Evolutionary conservation across 345 rosid genomes (phyloP).

Genomic region (Gossypium australe): DNA sequence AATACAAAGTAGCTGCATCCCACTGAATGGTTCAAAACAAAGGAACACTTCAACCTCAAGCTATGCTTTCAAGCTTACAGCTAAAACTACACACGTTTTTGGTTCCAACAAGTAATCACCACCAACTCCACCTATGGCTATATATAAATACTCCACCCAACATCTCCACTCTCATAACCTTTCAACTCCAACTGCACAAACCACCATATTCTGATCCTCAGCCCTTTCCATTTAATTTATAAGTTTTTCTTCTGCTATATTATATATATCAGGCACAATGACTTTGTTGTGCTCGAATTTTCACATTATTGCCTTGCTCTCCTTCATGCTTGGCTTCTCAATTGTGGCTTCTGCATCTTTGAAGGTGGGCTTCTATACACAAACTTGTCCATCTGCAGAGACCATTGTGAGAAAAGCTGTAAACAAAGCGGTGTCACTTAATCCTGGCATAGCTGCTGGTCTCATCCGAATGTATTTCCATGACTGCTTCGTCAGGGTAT

Average conservation of each 20-base stretch:
- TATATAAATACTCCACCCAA: background rate
- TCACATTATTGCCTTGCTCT: background rate
- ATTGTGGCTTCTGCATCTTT: constrained; percentile 7
- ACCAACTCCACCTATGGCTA: background rate
- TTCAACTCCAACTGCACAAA: too few relatives aligned
- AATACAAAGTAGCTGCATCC: background rate
- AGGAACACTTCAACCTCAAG: constrained; percentile 5
- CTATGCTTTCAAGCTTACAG: constrained; percentile 3
- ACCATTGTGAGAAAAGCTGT: constrained; percentile 22
- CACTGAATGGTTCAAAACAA: background rate
- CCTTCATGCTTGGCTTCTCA: background rate
- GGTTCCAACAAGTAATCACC: background rate
- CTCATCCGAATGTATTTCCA: constrained; percentile 38
- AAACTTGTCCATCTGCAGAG: constrained; percentile 23
- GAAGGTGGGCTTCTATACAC: constrained; percentile 22
- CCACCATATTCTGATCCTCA: background rate
- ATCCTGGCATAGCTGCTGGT: constrained; percentile 27
- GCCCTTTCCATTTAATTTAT: background rate
- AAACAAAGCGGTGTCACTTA: constrained; percentile 10
- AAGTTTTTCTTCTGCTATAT: background rate
- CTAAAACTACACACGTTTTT: background rate
- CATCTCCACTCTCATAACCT: background rate
- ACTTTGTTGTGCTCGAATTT: background rate
- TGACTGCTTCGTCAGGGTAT: constrained; percentile 5
- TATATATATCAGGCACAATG: background rate